Conservation (phyloP, 305 asterid species). For the Fraxinus latifolia region DNA sequence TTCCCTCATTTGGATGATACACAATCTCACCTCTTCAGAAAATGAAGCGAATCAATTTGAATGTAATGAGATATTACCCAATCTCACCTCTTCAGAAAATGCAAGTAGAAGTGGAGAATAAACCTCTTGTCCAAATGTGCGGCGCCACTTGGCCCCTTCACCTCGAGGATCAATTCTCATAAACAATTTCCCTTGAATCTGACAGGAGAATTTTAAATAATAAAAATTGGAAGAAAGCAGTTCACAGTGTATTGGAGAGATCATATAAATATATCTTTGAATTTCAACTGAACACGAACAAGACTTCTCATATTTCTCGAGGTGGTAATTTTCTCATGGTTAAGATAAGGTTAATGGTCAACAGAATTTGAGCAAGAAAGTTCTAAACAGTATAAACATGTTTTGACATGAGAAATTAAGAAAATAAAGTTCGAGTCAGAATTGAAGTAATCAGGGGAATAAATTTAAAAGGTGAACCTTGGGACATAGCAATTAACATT, state of each 20-base stretch:
- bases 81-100: conserved; percentile 34
- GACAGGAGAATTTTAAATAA: background rate
- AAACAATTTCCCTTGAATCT: conserved; percentile 39
- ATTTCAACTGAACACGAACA: background rate
- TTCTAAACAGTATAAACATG: background rate
- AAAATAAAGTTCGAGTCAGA: background rate
- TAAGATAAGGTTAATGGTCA: background rate
- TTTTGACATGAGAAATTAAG: background rate
- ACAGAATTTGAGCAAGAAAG: background rate
- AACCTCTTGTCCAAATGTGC: conserved; percentile 41
- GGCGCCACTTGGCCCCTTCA: conserved; percentile 45
- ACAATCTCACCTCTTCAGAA: too few species aligned
- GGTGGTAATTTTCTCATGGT: background rate
- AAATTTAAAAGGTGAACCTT: background rate
- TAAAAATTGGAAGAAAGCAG: conserved; percentile 2
- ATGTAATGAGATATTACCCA: background rate
- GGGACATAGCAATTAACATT: background rate
- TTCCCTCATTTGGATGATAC: background rate
- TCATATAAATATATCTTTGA: background rate
- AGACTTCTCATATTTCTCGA: background rate
- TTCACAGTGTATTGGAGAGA: conserved; percentile 7
- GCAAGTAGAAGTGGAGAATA: conserved; percentile 43
- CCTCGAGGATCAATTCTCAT: conserved; percentile 38
- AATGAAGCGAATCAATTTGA: too few species aligned
- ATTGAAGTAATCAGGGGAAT: background rate